These are phyloP conservation scores for Sordariomycetes sp. DNA, from an alignment of 2,329 filamentous ascomycete species.

Conservation along the genomic window DNA sequence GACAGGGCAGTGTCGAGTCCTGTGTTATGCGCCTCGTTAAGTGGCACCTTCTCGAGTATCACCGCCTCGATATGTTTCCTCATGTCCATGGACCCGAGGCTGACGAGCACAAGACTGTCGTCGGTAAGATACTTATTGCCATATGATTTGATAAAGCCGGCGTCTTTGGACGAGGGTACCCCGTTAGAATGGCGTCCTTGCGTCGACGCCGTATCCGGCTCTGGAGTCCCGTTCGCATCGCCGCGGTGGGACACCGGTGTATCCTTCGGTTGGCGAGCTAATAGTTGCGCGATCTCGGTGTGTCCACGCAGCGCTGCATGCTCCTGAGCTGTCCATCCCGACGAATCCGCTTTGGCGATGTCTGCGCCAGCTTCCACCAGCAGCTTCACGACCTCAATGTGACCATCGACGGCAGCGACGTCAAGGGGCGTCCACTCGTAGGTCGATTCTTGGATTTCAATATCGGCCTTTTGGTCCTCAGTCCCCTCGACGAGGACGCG, in stretches of 20 bases:
- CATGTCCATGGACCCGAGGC: slow-evolving; percentile 88
- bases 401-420: slow-evolving; percentile 82
- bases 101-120: slow-evolving; percentile 82
- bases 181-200: slow-evolving; percentile 44
- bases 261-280: slow-evolving; percentile 26
- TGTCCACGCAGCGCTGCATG: slow-evolving; percentile 87
- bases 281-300: slow-evolving; percentile 59
- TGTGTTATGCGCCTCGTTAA: slow-evolving; percentile 79
- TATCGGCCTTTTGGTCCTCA: slow-evolving; percentile 55
- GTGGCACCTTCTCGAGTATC: slow-evolving; percentile 74
- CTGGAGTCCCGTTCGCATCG: slow-evolving; percentile 11
- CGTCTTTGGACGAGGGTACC: slow-evolving; percentile 28
- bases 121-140: slow-evolving; percentile 89
- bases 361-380: slow-evolving; percentile 70
- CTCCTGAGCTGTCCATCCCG: slow-evolving; percentile 88
- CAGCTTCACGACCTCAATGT: slow-evolving; percentile 59
- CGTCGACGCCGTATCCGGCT: slow-evolving; percentile 41
- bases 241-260: slow-evolving; percentile 5
- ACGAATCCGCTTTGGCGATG: slow-evolving; percentile 62
- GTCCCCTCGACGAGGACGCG: slow-evolving; percentile 61
- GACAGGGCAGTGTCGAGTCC: slow-evolving; percentile 91
- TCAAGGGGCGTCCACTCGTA: slow-evolving; percentile 96
- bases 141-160: slow-evolving; percentile 85
- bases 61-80: slow-evolving; percentile 71
- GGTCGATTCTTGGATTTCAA: slow-evolving; percentile 67